A percentile compares a stretch with the other conserved stretches of the same genome.
Evolutionary conservation across 805 yeast genomes (phyloP).

Genomic region (Saccharomycopsis malanga): DNA sequence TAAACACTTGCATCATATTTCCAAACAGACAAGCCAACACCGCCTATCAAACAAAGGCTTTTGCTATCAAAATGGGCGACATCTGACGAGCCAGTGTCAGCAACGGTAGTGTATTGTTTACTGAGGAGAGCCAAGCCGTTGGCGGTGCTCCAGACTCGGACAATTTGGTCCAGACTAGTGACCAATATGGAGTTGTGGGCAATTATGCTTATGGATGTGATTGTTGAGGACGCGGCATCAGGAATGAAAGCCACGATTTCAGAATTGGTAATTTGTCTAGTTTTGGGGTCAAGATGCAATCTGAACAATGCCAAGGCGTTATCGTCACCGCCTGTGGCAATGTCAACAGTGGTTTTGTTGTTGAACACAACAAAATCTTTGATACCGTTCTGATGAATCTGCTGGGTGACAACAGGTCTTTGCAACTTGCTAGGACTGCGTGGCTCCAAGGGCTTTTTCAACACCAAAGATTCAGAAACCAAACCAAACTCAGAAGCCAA

Average conservation of each 20-base stretch:
- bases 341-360: conserved; percentile 23
- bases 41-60: conserved; percentile 47
- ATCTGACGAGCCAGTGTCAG: conserved; percentile 81
- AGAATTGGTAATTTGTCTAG: conserved; percentile 26
- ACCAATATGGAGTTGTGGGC: conserved; percentile 37
- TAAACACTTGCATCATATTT: too few species aligned
- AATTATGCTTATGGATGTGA: conserved; percentile 52
- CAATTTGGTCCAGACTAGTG: conserved; percentile 78
- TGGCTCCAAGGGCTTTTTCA: background rate
- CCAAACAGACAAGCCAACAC: conserved; percentile 72
- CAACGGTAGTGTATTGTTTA: conserved; percentile 65
- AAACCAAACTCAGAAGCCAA: background rate
- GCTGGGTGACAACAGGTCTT: conserved; percentile 32
- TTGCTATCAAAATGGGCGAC: conserved; percentile 28
- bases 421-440: conserved; percentile 1
- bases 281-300: conserved; percentile 23
- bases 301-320: conserved; percentile 52
- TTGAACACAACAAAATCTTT: conserved; percentile 36
- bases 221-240: conserved; percentile 79
- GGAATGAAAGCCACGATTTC: conserved; percentile 25
- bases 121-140: conserved; percentile 29
- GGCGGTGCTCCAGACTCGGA: conserved; percentile 54
- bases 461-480: conserved; percentile 8
- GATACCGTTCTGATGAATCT: conserved; percentile 80
- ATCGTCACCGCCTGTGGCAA: conserved; percentile 90